These are phyloP conservation scores for Panellus pusillus DNA, from an alignment of 768 basidiomycete genomes.

Conservation along the genomic window DNA sequence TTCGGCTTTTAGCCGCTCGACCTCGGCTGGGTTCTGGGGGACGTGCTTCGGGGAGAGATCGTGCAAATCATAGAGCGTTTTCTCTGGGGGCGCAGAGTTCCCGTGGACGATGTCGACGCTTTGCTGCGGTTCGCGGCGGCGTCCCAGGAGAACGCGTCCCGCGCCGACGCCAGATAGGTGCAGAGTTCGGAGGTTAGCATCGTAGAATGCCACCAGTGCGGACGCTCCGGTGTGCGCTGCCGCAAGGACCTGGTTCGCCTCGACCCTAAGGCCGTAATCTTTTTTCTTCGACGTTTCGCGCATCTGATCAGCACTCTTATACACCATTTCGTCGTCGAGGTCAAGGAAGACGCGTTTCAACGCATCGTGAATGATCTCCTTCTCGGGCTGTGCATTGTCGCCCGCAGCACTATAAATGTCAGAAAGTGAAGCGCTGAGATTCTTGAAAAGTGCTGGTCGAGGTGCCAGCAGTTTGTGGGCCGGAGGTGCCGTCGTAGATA, in stretches of 20 bases:
- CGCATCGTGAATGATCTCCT: constrained; percentile 33
- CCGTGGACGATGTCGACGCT: too few relatives aligned
- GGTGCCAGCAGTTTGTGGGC: constrained; percentile 11
- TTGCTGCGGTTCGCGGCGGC: constrained; percentile 27
- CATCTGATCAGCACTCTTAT: constrained; percentile 30
- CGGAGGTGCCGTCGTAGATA: constrained; percentile 19
- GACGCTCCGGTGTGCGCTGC: constrained; percentile 41
- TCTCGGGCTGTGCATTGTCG: constrained; percentile 17
- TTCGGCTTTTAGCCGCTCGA: constrained; percentile 33
- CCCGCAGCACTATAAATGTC: constrained; percentile 7
- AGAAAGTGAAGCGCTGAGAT: not conserved
- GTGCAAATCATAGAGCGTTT: constrained; percentile 38
- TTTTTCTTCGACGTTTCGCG: constrained; percentile 19
- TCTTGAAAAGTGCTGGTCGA: constrained; percentile 8
- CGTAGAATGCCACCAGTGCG: constrained; percentile 46
- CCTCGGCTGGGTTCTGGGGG: constrained; percentile 38
- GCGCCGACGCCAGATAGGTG: constrained; percentile 48
- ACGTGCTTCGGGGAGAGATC: constrained; percentile 44
- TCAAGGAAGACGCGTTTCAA: constrained; percentile 38
- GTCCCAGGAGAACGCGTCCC: constrained; percentile 49
- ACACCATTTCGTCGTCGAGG: constrained; percentile 43
- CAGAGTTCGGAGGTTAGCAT: constrained; percentile 36
- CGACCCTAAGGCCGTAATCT: constrained; percentile 23
- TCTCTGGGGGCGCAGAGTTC: constrained; percentile 6
- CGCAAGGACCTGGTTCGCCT: constrained; percentile 31